Evolutionary conservation across 768 basidiomycete species (phyloP).

Genomic region (Multifurca ochricompacta): DNA sequence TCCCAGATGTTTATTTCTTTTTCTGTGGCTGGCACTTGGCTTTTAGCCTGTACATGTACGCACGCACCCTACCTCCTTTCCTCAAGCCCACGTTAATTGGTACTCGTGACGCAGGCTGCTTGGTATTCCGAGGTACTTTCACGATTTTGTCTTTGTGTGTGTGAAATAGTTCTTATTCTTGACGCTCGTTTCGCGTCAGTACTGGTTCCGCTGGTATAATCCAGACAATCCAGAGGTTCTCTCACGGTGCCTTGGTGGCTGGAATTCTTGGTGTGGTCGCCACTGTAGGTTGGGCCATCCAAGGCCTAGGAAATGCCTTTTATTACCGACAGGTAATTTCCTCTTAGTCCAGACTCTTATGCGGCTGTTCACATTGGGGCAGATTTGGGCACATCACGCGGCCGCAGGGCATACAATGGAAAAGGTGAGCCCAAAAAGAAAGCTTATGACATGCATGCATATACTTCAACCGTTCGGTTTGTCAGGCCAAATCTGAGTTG

Average conservation of each 20-base stretch:
- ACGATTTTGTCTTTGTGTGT: not conserved
- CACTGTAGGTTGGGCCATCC: slow-evolving; percentile 80
- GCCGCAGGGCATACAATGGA: slow-evolving; percentile 84
- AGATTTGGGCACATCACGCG: slow-evolving; percentile 75
- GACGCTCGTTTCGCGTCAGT: slow-evolving; percentile 32
- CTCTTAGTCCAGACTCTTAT: slow-evolving; percentile 14
- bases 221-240: slow-evolving; percentile 80
- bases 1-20: slow-evolving; percentile 88
- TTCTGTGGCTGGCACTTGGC: slow-evolving; percentile 93
- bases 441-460: slow-evolving; percentile 2
- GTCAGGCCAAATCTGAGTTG: slow-evolving; percentile 75
- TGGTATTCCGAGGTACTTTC: slow-evolving; percentile 72
- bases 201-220: slow-evolving; percentile 95
- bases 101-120: slow-evolving; percentile 72
- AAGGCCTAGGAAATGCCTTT: slow-evolving; percentile 73
- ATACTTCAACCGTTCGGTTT: slow-evolving; percentile 7
- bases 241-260: slow-evolving; percentile 61
- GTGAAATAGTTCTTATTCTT: not conserved
- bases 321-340: slow-evolving; percentile 67
- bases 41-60: slow-evolving; percentile 88
- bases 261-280: slow-evolving; percentile 76
- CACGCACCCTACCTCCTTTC: not conserved
- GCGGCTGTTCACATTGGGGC: not conserved
- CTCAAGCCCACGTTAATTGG: slow-evolving; percentile 23
- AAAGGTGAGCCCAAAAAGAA: slow-evolving; percentile 44